Evolutionary conservation across 202 grass and related monocot genomes (phyloP).

Genomic region (Eragrostis tef): DNA sequence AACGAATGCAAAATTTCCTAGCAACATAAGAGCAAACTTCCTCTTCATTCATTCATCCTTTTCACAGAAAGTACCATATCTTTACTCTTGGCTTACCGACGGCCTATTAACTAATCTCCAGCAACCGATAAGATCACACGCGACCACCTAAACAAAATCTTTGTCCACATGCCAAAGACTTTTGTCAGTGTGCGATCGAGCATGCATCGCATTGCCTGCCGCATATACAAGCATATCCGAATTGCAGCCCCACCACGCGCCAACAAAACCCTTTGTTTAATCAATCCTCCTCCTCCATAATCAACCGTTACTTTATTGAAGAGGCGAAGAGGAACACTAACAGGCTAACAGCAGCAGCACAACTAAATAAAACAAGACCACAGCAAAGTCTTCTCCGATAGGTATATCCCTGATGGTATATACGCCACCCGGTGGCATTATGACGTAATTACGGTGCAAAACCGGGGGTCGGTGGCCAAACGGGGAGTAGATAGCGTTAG

Average conservation of each 20-base stretch:
- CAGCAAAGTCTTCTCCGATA: background rate
- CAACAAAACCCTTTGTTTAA: background rate
- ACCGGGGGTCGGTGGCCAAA: background rate
- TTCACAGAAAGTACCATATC: background rate
- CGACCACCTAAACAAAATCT: background rate
- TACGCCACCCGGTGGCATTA: background rate
- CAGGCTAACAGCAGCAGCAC: background rate
- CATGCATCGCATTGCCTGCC: slow-evolving; percentile 12
- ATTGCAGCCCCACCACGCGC: background rate
- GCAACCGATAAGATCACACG: background rate
- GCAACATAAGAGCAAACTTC: background rate
- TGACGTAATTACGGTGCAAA: background rate
- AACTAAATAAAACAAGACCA: slow-evolving; percentile 40
- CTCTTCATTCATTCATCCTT: background rate
- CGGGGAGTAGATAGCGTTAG: slow-evolving; percentile 33
- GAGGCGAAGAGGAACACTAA: background rate
- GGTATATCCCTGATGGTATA: background rate
- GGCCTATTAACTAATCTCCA: background rate
- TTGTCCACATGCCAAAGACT: background rate
- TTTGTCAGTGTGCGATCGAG: background rate
- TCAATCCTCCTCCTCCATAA: slow-evolving; percentile 21
- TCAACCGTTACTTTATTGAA: slow-evolving; percentile 31
- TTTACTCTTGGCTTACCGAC: slow-evolving; percentile 19
- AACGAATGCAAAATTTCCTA: background rate
- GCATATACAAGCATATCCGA: slow-evolving; percentile 40